Evolutionary conservation across 169 alveolate genomes (phyloP).

Genomic region (Eimeria necatrix): DNA sequence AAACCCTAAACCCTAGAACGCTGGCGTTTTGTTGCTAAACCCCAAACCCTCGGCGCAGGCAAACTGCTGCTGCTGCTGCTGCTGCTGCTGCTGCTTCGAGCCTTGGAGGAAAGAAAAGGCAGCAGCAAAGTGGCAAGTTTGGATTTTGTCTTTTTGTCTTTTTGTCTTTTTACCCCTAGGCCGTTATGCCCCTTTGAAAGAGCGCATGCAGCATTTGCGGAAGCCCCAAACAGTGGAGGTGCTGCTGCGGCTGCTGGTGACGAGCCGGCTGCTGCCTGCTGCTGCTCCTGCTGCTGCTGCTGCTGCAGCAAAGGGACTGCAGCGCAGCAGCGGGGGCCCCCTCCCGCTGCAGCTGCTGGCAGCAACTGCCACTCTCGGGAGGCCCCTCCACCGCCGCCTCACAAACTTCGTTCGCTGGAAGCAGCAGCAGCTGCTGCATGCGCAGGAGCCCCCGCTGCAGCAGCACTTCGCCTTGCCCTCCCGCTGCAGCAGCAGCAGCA

Average conservation of each 20-base stretch:
- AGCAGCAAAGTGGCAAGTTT: too few relatives aligned
- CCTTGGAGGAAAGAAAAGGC: background rate
- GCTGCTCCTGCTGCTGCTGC: background rate
- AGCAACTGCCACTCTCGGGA: slow-evolving; percentile 49
- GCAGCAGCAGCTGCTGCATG: slow-evolving; percentile 56
- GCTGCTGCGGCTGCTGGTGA: slow-evolving; percentile 36
- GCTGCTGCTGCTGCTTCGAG: background rate
- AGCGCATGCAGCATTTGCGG: slow-evolving; percentile 36
- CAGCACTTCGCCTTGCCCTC: background rate
- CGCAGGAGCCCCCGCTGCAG: slow-evolving; percentile 47
- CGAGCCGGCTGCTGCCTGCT: background rate
- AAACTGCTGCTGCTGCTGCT: background rate
- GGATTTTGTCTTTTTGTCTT: background rate
- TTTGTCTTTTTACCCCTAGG: background rate
- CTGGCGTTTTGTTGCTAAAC: too few relatives aligned
- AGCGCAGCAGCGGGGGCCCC: background rate
- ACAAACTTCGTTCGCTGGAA: slow-evolving; percentile 55
- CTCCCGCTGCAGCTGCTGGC: slow-evolving; percentile 69
- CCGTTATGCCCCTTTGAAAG: slow-evolving; percentile 52
- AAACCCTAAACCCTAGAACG: too few relatives aligned
- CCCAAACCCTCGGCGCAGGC: background rate
- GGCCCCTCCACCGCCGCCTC: slow-evolving; percentile 58
- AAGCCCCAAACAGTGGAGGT: slow-evolving; percentile 33
- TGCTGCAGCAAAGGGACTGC: background rate
- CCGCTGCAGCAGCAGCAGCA: background rate